These are phyloP conservation scores for Hyphodiscus hymeniophilus DNA, from an alignment of 495 filamentous ascomycete species.

Conservation along the genomic window DNA sequence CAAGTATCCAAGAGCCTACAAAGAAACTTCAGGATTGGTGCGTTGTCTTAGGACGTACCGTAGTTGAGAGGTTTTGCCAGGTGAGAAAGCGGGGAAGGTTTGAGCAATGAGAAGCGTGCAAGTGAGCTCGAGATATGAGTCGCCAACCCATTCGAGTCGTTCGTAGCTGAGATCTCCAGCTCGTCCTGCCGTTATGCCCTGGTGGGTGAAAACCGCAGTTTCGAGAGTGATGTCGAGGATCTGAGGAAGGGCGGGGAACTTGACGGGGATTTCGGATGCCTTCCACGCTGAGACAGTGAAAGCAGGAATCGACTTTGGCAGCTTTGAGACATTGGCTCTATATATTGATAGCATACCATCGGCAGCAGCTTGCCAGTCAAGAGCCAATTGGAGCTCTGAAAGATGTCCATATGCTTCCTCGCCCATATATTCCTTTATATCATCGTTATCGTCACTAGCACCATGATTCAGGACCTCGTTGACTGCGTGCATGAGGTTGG, in stretches of 20 bases:
- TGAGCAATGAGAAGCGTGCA: slow-evolving; percentile 55
- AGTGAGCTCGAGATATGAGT: slow-evolving; percentile 65
- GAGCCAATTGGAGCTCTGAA: no score
- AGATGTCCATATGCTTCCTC: no score
- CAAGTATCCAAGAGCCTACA: no score
- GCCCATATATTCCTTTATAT: no score
- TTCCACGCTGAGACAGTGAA: slow-evolving; percentile 33
- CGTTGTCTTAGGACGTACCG: no score
- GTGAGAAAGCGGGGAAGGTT: slow-evolving; percentile 48
- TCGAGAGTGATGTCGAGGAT: slow-evolving; percentile 49
- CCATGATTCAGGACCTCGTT: slow-evolving; percentile 12
- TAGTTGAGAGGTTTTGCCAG: slow-evolving; percentile 55
- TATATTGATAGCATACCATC: no score
- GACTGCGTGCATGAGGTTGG: slow-evolving; percentile 9
- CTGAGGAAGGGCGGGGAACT: slow-evolving; percentile 47
- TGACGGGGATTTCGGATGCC: slow-evolving; percentile 27
- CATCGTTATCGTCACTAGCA: no score
- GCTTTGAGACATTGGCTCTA: slow-evolving; percentile 5
- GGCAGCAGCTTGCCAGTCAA: no score
- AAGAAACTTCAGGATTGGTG: no score
- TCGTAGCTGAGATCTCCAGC: slow-evolving; percentile 47
- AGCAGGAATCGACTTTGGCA: slow-evolving; percentile 11
- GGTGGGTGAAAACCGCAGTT: slow-evolving; percentile 60
- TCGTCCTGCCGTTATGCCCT: slow-evolving; percentile 32
- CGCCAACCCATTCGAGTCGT: slow-evolving; percentile 66